Evolutionary conservation across 768 basidiomycete species (phyloP).

Genomic region (button mushroom (Agaricus bisporus)): DNA sequence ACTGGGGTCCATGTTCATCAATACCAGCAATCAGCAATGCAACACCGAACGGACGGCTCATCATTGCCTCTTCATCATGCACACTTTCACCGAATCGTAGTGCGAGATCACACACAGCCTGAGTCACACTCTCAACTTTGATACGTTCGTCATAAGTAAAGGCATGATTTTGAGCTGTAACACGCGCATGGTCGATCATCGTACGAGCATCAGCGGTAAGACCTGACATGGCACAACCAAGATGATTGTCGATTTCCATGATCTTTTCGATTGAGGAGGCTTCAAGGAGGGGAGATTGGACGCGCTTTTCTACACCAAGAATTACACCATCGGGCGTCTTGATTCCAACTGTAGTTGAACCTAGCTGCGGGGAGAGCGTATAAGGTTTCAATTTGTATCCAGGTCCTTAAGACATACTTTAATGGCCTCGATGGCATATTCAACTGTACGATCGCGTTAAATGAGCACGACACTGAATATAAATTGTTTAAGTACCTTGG

Average conservation of each 20-base stretch:
- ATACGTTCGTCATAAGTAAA: slow-evolving; percentile 98
- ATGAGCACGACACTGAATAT: background rate
- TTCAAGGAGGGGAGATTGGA: slow-evolving; percentile 94
- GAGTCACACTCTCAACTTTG: slow-evolving; percentile 96
- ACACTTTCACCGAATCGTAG: slow-evolving; percentile 98
- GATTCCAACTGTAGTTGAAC: slow-evolving; percentile 96
- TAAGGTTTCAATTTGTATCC: background rate
- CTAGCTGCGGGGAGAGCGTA: slow-evolving; percentile 57
- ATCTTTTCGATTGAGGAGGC: slow-evolving; percentile 97
- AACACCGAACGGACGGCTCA: slow-evolving; percentile 99
- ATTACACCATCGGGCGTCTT: slow-evolving; percentile 86
- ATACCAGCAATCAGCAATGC: slow-evolving; percentile 96
- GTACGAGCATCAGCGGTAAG: slow-evolving; percentile 97
- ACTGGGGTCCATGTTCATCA: slow-evolving; percentile 91
- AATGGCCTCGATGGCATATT: slow-evolving; percentile 99
- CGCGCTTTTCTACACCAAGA: slow-evolving; percentile 96
- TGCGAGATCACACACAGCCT: slow-evolving; percentile 97
- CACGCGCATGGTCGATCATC: slow-evolving; percentile 99
- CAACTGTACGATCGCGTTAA: slow-evolving; percentile 50
- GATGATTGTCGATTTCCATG: slow-evolving; percentile 97
- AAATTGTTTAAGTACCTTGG: slow-evolving; percentile 61
- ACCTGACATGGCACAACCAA: slow-evolving; percentile 97
- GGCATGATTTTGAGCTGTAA: slow-evolving; percentile 90
- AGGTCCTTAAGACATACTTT: slow-evolving; percentile 49
- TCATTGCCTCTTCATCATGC: slow-evolving; percentile 97